Evolutionary conservation across 2,329 filamentous ascomycete genomes (phyloP).

Genomic region (Monosporascus ibericus): DNA sequence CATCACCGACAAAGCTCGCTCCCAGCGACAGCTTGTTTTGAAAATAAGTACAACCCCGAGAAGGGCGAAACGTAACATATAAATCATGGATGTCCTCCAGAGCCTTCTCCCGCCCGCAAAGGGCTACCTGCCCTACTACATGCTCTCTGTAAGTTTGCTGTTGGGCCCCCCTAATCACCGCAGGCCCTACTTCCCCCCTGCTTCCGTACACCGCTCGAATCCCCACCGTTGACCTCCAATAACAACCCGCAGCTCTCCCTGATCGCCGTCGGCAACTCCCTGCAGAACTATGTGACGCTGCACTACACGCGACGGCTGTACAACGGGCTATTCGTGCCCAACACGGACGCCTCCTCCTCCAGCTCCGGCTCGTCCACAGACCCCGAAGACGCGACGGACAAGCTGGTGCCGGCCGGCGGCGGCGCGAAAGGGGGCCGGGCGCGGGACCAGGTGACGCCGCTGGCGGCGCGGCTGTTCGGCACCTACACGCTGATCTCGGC

Average conservation of each 20-base stretch:
- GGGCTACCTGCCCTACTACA: conserved; percentile 53
- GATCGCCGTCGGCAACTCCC: conserved; percentile 75
- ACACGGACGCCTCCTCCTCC: conserved; percentile 35
- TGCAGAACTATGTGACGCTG: conserved; percentile 77
- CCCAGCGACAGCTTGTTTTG: too few relatives aligned
- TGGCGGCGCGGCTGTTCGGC: conserved; percentile 75
- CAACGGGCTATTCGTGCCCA: conserved; percentile 55
- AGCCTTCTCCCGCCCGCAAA: conserved; percentile 40
- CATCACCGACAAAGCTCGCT: not conserved
- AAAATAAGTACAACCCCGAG: too few relatives aligned
- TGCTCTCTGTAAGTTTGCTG: conserved; percentile 51
- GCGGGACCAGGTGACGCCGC: conserved; percentile 61
- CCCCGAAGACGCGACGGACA: conserved; percentile 47
- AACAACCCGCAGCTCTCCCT: conserved; percentile 60
- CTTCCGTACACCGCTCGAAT: not conserved
- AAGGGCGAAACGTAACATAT: not conserved
- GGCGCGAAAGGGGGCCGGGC: conserved; percentile 39
- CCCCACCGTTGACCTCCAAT: not conserved
- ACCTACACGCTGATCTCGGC: conserved; percentile 80
- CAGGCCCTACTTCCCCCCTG: conserved; percentile 5
- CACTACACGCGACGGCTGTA: conserved; percentile 85
- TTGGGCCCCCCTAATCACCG: not conserved
- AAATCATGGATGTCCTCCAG: conserved; percentile 39
- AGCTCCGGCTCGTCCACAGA: conserved; percentile 25
- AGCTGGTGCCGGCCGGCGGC: conserved; percentile 40